Base-by-base conservation (phyloP, 2,329 filamentous ascomycete genomes). In the Mycosphaerella sp. region DNA sequence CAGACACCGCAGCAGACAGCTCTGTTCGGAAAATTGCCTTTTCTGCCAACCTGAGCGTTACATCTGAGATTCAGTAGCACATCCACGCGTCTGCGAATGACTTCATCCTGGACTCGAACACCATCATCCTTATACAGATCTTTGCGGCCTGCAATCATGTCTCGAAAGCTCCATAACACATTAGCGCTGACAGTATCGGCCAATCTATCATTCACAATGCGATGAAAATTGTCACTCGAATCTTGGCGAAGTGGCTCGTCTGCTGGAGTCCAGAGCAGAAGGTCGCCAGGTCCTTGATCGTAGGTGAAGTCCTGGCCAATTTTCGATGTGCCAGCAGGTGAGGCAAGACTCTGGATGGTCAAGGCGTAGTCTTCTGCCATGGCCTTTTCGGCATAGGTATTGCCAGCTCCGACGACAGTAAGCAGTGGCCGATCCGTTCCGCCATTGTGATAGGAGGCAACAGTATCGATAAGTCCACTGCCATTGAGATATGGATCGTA, bases 401-500 rank as follows among this genome's bases (percentile, higher is more conserved):
- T 67, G 1, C 80, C 81, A 38, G 77, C 74, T 2, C 81, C 80
- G 32, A 82, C 62, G 2, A 83, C 61, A 21, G 83, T 66, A 45
- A 81, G 60, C 14, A 73, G 73, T 6, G 78, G 71, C 10, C 48
- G 57, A 11, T 51, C 53, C n/a, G 38, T 40, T 14, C 59, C 46
- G 48, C 58, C 62, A 44, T 63, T 57, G 31, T 62, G 66, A 58
- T 73, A 77, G 2, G 63, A 62, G 29, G 66, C 62, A 41, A 82
- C 60, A 45, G 77, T 72, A 11, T 69, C 62, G 23, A 72, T 64
- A 29, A 79, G 62, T 7, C 62, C 61, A 0, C 76, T 74, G 29
- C 76, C 74, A 64, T 85, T 80, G 23, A 85, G 70, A 69, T 73
- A 83, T 0, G 83, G 82, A 66, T 86, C 82, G 80, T 81, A 85